phyloP scores from a whole-genome alignment of 1,139 yeast species.

The Debaryomycetaceae sp. region DNA sequence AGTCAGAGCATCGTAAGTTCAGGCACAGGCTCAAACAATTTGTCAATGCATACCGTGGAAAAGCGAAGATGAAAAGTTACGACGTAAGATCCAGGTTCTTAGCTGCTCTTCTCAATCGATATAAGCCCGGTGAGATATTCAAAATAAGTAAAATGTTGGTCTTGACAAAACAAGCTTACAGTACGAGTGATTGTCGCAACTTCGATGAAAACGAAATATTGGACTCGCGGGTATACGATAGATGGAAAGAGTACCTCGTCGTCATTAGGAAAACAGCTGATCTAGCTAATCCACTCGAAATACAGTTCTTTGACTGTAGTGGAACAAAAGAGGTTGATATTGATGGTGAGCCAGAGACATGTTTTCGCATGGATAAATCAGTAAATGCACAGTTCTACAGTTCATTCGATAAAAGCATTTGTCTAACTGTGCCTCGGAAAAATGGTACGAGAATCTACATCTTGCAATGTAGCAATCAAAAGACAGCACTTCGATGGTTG shows the following conservation, averaged over 20 bases:
- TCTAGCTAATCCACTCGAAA: conserved; percentile 42
- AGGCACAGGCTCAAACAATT: conserved; percentile 19
- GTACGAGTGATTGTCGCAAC: conserved; percentile 7
- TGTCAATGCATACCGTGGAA: conserved; percentile 22
- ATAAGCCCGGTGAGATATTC: conserved; percentile 57
- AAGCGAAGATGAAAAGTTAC: conserved; percentile 15
- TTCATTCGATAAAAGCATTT: conserved; percentile 64
- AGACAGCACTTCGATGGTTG: conserved; percentile 60
- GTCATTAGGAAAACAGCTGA: conserved; percentile 60
- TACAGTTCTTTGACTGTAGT: conserved; percentile 57
- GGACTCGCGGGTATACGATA: conserved; percentile 55
- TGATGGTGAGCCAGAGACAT: conserved; percentile 19
- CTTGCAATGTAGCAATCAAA: conserved; percentile 50
- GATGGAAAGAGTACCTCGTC: conserved; percentile 74
- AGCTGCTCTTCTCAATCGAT: conserved; percentile 22
- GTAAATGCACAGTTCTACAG: conserved; percentile 55
- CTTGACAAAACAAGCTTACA: conserved; percentile 37
- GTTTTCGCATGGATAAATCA: conserved; percentile 16
- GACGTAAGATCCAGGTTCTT: conserved; percentile 19
- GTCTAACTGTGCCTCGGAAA: conserved; percentile 39
- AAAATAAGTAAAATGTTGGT: conserved; percentile 66
- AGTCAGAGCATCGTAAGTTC: conserved; percentile 16
- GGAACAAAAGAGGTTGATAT: conserved; percentile 10
- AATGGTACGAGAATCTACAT: conserved; percentile 42
- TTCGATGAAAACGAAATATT: conserved; percentile 45